Evolutionary conservation across 352 stramenopile genomes (phyloP), one percentile per base, ranked within the genome.

Genomic region (Phytophthora chlamydospora): DNA sequence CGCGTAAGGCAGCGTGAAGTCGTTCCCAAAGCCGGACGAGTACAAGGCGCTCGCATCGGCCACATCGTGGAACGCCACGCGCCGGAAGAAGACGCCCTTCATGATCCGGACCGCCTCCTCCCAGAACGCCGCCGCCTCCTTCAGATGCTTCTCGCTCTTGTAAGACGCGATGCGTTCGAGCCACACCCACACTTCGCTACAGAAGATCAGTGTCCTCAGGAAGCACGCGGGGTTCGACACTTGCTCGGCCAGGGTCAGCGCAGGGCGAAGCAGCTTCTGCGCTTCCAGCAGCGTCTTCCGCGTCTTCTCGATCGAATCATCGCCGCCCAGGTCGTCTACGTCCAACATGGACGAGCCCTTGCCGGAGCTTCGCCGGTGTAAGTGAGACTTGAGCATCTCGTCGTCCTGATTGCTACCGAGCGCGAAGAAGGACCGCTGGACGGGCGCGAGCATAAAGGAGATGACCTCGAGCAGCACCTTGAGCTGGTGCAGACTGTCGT

Each of bases 81-180:
- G 82, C 5, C 85, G 81, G 12, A 96, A 78, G 51, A 90, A 96
- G 0, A 94, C 80, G 0, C 80, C 80, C 24, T 93, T 90, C 45
- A 93, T 68, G 16, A 93, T 52, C 42, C 79, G 78, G 36, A 93
- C 78, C 7, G 80, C 82, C 61, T 96, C 79, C 19, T 96, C 85
- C 80, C 83, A 94, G 48, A 91, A 92, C 0, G 85, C 80, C 0
- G 78, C 81, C 13, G 76, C 77, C 33, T 94, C 83, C 54, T 92
- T 92, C 48, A 94, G 58, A 13, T 83, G 78, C 13, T 86, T 85
- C 27, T 91, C 76, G 34, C 78, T 88, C 52, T 94, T 93, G 57
- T 91, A 91, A 6, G 81, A 85, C 7, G 80, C 78, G 34, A 94
- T 76, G 0, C 76, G 75, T 54, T 94, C 83, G 1, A 94, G 68